phyloP scores from a whole-genome alignment of 495 filamentous ascomycete species.

The Usnea hakonensis region DNA sequence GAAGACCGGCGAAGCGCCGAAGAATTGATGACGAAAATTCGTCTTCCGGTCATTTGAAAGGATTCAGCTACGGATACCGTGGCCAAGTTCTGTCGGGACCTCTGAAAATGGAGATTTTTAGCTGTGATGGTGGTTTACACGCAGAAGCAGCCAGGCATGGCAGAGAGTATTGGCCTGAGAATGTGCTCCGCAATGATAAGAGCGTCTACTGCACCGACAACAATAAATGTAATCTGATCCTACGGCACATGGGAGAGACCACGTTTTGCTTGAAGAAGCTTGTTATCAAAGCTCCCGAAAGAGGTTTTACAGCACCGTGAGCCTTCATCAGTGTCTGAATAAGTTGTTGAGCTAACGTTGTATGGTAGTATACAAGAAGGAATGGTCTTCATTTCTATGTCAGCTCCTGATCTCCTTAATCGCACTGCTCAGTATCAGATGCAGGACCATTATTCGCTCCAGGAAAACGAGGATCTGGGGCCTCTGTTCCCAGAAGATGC shows the following conservation, averaged over 20 bases:
- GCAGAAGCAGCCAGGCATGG: slow-evolving; percentile 42
- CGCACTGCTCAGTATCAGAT: slow-evolving; percentile 72
- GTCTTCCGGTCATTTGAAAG: slow-evolving; percentile 40
- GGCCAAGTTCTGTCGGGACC: slow-evolving; percentile 76
- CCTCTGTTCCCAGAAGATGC: neutral
- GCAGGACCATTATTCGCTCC: slow-evolving; percentile 44
- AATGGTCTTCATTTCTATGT: slow-evolving; percentile 88
- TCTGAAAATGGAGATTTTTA: slow-evolving; percentile 75
- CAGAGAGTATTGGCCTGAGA: slow-evolving; percentile 61
- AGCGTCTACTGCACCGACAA: slow-evolving; percentile 86
- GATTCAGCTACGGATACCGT: slow-evolving; percentile 69
- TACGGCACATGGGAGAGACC: slow-evolving; percentile 68
- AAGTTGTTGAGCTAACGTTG: neutral
- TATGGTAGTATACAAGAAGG: slow-evolving; percentile 72
- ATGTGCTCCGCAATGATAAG: slow-evolving; percentile 71
- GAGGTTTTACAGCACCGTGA: slow-evolving; percentile 78
- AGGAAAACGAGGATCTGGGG: neutral
- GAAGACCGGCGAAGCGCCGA: slow-evolving; percentile 58
- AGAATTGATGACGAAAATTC: slow-evolving; percentile 61
- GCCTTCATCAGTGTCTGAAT: slow-evolving; percentile 29
- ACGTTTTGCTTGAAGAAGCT: slow-evolving; percentile 77
- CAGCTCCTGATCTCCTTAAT: slow-evolving; percentile 60
- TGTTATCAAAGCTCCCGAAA: slow-evolving; percentile 77
- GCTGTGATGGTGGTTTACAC: slow-evolving; percentile 82
- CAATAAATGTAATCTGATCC: slow-evolving; percentile 72